Percentiles rank a stretch among this genome's conserved stretches.
These are phyloP conservation scores for Russula vinacea DNA, from an alignment of 768 basidiomycete genomes.

Conservation along the genomic window DNA sequence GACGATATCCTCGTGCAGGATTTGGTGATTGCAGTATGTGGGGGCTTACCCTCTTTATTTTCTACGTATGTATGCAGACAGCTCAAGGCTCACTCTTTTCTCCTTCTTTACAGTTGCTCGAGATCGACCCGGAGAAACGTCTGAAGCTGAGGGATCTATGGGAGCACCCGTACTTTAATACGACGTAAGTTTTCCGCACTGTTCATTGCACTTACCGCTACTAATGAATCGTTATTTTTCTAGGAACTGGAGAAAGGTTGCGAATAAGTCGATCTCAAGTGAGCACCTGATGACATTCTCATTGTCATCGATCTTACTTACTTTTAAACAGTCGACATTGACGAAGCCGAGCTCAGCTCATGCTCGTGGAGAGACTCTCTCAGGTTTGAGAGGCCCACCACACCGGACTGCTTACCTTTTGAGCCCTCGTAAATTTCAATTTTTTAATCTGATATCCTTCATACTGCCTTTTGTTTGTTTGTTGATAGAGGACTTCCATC, in stretches of 20 bases:
- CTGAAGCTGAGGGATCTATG: constrained; percentile 2
- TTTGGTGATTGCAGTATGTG: constrained; percentile 15
- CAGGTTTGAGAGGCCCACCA: constrained; percentile 2
- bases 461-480: background rate
- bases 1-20: constrained; percentile 1
- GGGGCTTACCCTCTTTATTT: background rate
- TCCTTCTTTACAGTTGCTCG: constrained; percentile 9
- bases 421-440: background rate
- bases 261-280: background rate
- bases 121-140: constrained; percentile 11
- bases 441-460: background rate
- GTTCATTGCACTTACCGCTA: no score
- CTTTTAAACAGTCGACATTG: constrained; percentile 1
- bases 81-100: background rate
- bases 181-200: background rate
- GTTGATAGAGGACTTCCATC: background rate
- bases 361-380: constrained; percentile 15
- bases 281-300: background rate
- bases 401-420: background rate
- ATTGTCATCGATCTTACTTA: background rate
- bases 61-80: background rate
- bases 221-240: background rate
- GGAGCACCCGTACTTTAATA: constrained; percentile 1
- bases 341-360: background rate
- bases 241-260: background rate